Evolutionary conservation across 345 rosid species (phyloP).

Genomic region (Dovyalis caffra): DNA sequence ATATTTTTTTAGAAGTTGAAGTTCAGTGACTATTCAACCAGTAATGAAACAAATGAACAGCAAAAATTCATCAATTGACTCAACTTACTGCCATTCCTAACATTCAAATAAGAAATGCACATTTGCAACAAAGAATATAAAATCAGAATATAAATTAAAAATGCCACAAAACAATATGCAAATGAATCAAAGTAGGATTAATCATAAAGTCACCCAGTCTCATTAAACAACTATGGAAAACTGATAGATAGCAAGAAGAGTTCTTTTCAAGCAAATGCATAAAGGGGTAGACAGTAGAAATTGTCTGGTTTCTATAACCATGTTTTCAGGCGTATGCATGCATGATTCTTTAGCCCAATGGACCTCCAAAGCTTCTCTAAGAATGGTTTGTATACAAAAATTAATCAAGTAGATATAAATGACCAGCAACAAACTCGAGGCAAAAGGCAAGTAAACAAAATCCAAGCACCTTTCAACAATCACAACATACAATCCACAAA

Average conservation of each 20-base stretch:
- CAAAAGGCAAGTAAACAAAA: neutral
- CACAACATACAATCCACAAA: neutral
- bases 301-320: neutral
- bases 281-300: neutral
- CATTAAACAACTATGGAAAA: neutral
- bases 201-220: neutral
- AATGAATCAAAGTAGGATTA: neutral
- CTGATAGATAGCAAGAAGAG: neutral
- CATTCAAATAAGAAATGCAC: neutral
- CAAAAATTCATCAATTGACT: neutral
- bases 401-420: neutral
- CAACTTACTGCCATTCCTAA: neutral
- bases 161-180: neutral
- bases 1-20: neutral
- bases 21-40: constrained; percentile 3
- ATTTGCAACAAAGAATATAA: neutral
- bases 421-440: neutral
- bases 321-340: neutral
- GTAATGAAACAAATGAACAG: neutral
- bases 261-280: neutral
- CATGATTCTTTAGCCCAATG: neutral
- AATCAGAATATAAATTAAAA: neutral
- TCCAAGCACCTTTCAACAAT: constrained; percentile 11
- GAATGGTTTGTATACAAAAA: neutral
- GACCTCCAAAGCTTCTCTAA: neutral